A percentile compares a stretch with the other conserved stretches of the same genome.
These are phyloP conservation scores for Limonium bicolor DNA, from an alignment of 148 eudicot species.

Conservation along the genomic window DNA sequence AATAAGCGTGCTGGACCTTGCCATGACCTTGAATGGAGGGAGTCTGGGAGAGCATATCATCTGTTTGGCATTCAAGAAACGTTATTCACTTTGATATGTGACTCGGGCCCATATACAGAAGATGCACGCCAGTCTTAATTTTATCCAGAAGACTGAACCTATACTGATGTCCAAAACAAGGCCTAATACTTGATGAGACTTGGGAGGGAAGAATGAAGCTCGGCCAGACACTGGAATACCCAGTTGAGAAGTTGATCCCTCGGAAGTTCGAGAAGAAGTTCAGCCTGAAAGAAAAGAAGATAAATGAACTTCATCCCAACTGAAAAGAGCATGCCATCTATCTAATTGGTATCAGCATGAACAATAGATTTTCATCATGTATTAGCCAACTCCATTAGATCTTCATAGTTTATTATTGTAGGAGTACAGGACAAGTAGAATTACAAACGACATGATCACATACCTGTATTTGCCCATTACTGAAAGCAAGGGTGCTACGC, in stretches of 20 bases:
- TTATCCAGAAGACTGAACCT: too few relatives aligned
- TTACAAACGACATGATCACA: background rate
- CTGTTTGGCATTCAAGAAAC: too few relatives aligned
- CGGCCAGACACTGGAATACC: conserved; percentile 83
- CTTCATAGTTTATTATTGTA: too few relatives aligned
- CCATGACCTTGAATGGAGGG: too few relatives aligned
- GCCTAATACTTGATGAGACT: conserved; percentile 68
- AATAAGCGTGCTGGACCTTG: too few relatives aligned
- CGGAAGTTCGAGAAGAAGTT: conserved; percentile 76
- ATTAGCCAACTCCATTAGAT: too few relatives aligned
- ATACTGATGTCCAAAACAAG: too few relatives aligned
- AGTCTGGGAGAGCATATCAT: too few relatives aligned
- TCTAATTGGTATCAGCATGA: conserved; percentile 2
- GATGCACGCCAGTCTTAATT: too few relatives aligned
- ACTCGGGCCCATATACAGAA: too few relatives aligned
- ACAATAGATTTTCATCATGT: background rate
- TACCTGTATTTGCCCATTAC: conserved; percentile 76
- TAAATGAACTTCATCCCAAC: background rate
- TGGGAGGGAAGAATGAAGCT: conserved; percentile 71
- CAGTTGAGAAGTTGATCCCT: conserved; percentile 83
- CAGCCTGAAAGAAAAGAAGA: conserved; percentile 42
- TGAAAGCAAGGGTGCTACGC: conserved; percentile 39
- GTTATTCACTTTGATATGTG: too few relatives aligned
- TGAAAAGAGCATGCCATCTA: background rate
- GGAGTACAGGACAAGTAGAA: background rate